Percentiles rank a stretch among this genome's conserved stretches.
phyloP scores from a whole-genome alignment of 2,329 filamentous ascomycete species.

The Zasmidium angulare region DNA sequence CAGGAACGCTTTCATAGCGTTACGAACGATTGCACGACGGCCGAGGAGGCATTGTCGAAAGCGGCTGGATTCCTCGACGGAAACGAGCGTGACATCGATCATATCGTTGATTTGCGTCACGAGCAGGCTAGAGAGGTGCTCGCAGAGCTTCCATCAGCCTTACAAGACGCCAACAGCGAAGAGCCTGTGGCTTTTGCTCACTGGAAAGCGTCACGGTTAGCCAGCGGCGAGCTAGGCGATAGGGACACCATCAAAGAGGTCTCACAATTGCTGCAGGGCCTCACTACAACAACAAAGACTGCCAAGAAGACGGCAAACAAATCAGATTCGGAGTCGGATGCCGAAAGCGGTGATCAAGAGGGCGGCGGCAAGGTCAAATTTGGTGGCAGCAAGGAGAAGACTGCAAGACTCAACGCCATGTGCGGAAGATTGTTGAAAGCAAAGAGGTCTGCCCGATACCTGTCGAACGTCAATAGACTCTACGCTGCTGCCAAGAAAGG shows the following conservation, averaged over 20 bases:
- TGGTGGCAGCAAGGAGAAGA: not conserved
- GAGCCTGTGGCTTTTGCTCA: slow-evolving; percentile 15
- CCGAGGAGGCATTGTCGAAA: slow-evolving; percentile 57
- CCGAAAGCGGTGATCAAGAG: not conserved
- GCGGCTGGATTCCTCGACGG: slow-evolving; percentile 36
- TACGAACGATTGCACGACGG: slow-evolving; percentile 40
- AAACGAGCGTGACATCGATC: slow-evolving; percentile 3
- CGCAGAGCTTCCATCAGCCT: not conserved
- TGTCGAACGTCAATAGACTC: slow-evolving; percentile 20
- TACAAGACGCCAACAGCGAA: slow-evolving; percentile 2
- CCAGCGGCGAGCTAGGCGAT: slow-evolving; percentile 26
- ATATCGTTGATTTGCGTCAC: slow-evolving; percentile 12
- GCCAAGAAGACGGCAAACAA: not conserved
- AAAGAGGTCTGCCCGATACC: slow-evolving; percentile 26
- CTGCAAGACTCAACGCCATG: slow-evolving; percentile 17
- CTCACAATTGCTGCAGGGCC: slow-evolving; percentile 1
- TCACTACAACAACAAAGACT: not conserved
- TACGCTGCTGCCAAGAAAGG: not conserved
- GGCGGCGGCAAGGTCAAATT: not conserved
- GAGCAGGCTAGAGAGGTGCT: slow-evolving; percentile 6
- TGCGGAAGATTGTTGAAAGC: slow-evolving; percentile 22
- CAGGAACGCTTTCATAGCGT: slow-evolving; percentile 47
- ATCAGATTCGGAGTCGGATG: not conserved
- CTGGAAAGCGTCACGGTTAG: slow-evolving; percentile 22
- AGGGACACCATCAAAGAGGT: slow-evolving; percentile 29